Evolutionary conservation across 192 early-diverging fungal species (phyloP).

Genomic region (Coemansia sp.): DNA sequence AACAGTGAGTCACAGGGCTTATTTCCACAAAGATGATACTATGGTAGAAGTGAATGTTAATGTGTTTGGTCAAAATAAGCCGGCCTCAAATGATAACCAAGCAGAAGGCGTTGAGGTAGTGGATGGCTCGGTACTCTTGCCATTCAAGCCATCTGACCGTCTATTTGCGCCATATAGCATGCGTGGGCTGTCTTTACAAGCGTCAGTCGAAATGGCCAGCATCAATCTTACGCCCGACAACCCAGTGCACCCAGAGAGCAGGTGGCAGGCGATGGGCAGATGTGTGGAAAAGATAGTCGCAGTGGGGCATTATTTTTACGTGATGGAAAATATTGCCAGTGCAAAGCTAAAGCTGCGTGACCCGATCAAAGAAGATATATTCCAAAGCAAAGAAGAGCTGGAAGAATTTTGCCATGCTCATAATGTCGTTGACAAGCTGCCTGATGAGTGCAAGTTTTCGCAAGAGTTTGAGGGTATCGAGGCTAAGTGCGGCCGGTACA

Average conservation of each 20-base stretch:
- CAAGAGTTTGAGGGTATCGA: background rate
- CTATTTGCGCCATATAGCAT: conserved; percentile 23
- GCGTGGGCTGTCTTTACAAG: conserved; percentile 48
- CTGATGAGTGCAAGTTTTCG: background rate
- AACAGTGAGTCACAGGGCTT: background rate
- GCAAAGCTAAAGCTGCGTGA: background rate
- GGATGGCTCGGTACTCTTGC: conserved; percentile 17
- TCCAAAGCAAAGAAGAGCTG: background rate
- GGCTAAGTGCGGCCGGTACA: background rate
- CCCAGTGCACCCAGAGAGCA: conserved; percentile 48
- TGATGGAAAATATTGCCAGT: conserved; percentile 59
- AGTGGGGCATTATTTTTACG: conserved; percentile 69
- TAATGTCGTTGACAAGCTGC: background rate
- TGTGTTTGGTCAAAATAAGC: too few species aligned
- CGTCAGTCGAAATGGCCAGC: conserved; percentile 67
- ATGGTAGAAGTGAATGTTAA: background rate
- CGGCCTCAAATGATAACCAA: too few species aligned
- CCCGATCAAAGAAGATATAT: background rate
- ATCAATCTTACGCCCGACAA: conserved; percentile 64
- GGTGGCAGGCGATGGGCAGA: conserved; percentile 73
- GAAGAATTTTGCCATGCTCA: background rate
- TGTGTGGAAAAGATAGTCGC: conserved; percentile 66
- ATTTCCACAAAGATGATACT: background rate
- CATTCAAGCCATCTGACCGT: conserved; percentile 21
- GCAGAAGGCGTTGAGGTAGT: too few species aligned